Percentiles rank a stretch among this genome's conserved stretches.
Evolutionary conservation across 179 eudicot species (phyloP).

Genomic region (Vitellaria paradoxa): DNA sequence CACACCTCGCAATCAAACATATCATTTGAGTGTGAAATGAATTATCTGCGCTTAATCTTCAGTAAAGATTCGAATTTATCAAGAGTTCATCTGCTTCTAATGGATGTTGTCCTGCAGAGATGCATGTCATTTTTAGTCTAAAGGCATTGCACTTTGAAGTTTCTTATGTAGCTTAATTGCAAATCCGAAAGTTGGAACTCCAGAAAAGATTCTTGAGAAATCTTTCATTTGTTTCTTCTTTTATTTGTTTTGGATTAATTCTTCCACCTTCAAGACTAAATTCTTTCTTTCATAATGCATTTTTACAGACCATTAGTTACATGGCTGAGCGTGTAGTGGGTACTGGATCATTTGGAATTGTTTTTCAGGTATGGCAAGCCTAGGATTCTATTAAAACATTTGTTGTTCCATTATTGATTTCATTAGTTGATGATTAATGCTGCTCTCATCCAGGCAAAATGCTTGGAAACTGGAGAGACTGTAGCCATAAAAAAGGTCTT

Average conservation of each 20-base stretch:
- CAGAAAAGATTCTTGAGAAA: not conserved
- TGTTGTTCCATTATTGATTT: not conserved
- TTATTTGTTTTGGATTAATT: not conserved
- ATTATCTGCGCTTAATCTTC: not conserved
- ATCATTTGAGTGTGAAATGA: not conserved
- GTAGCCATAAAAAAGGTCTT: slow-evolving; percentile 93
- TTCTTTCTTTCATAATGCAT: slow-evolving; percentile 12
- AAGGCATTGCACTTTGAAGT: not conserved
- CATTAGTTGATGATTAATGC: not conserved
- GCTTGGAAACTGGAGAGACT: slow-evolving; percentile 92
- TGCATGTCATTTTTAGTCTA: not conserved
- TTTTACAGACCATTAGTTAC: slow-evolving; percentile 78
- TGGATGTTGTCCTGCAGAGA: not conserved
- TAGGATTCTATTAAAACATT: not conserved
- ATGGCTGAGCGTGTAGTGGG: slow-evolving; percentile 78
- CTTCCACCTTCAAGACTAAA: slow-evolving; percentile 5
- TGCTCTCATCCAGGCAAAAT: slow-evolving; percentile 58
- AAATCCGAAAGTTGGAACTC: not conserved
- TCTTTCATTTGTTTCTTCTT: not conserved
- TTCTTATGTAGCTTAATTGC: not conserved
- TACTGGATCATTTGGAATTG: slow-evolving; percentile 30
- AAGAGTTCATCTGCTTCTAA: not conserved
- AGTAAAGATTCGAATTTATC: not conserved
- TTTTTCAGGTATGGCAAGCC: slow-evolving; percentile 23
- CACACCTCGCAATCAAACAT: too few relatives aligned